Evolutionary conservation across 2,329 filamentous ascomycete species (phyloP), one percentile per base, ranked within the genome.

Genomic region (Colletotrichum nymphaeae): DNA sequence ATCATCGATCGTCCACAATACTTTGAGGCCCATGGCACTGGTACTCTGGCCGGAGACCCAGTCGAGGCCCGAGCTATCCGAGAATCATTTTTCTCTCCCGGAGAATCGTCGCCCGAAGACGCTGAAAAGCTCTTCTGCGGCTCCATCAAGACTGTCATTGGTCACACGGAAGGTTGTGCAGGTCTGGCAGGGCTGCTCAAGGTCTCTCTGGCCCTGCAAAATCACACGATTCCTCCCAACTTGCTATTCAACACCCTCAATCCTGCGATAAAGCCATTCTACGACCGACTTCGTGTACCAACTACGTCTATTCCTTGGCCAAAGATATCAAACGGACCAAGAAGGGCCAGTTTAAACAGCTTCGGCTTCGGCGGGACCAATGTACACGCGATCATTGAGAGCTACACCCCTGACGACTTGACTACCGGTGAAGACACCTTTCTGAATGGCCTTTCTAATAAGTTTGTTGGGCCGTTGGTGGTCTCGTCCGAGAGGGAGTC

Each of bases 31-130:
- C 83, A 81, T 62, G 85, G 84, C 2, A 88, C 87, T 0, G 86
- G 86, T 3, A 88, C 86, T 1, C 76, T 80, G 22, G 83, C 83
- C 12, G 87, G 87, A 1, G 87, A 88, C 67, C 84, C 83, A 0
- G 76, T 82, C 2, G 86, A 87, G 64, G 86, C 89, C 49, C 87
- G 60, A 0, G 83, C 82, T 0, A 78, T 87, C 3, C 5, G 37
- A 64, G 49, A 60, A 53, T 32, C 76, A 65, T 32, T 79, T 79
- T 9, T 55, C 63, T 32, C 30, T 32, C 30, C 30, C 8, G 3
- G 2, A 32, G 9, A n/a, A 30, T 24, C 1, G 32, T 53, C 14
- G 6, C 37, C 30, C 8, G 30, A 32, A 0, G 22, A 22, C 26
- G 74, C 26, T 30, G 14, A 63, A 49, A 16, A 26, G 74, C 8